Evolutionary conservation across 306 rosid species (phyloP), one percentile per base, ranked within the genome.

Genomic region (Dalbergia cochinchinensis): DNA sequence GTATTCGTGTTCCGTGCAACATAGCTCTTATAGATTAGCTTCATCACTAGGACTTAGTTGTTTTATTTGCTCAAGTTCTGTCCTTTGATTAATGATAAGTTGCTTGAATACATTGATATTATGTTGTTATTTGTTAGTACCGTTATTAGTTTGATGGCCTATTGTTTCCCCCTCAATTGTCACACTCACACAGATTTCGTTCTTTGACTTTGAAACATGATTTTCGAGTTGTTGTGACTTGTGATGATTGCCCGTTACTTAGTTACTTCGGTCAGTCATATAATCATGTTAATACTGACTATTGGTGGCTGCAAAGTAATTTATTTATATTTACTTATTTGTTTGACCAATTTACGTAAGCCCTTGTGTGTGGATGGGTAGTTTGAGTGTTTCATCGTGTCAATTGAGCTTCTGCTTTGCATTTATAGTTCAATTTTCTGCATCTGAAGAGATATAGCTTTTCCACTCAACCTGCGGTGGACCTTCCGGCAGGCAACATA

Each of bases 401-500:
- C 18, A 18, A 7, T 53, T 74, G 64, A 51, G 4, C 67, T 15
- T 60, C 34, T 20, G 18, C 71, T 71, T 72, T 84, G 83, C 11
- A 91, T 71, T 72, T 84, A 83, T 14, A 91, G 96, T 78, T 72
- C 73, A 64, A 85, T 63, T 69, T 64, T 55, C 47, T 35, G 37
- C 22, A 67, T 69, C 73, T 26, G 60, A 84, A 82, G 74, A 78
- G 78, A 16, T 71, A 76, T 78, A 78, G 86, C 60, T 90, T 86
- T 86, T 92, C 98, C 15, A 77, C 85, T 84, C 89, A 87, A 62
- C 80, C 89, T 22, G 74, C 61, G 62, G 66, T 77, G 7, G 90
- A 84, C 7, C 78, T 83, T 84, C 77, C 85, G 5, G 71, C 41
- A 11, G 83, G 79, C 47, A 90, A 87, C 41, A 11, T 85, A 9